phyloP scores from a whole-genome alignment of 441 rosid genomes.

The Aleurites moluccanus region DNA sequence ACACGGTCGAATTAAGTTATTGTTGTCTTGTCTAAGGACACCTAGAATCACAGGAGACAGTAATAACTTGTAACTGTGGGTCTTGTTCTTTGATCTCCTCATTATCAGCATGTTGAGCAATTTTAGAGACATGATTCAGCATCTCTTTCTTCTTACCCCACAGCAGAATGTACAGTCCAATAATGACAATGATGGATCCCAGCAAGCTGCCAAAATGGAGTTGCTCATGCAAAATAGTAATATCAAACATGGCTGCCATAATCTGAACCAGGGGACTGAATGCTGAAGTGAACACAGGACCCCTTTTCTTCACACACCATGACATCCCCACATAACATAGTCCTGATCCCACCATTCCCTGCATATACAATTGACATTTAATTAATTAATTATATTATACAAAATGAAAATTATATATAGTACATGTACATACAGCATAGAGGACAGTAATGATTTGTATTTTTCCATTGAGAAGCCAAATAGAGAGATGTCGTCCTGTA shows the following conservation, averaged over 20 bases:
- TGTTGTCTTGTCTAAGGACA: conserved; percentile 8
- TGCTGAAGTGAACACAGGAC: conserved; percentile 63
- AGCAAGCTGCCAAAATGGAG: conserved; percentile 52
- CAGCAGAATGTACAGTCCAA: conserved; percentile 60
- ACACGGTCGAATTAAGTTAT: not conserved
- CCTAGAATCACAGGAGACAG: conserved; percentile 35
- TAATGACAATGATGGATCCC: conserved; percentile 55
- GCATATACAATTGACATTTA: conserved; percentile 2
- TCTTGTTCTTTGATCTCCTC: conserved; percentile 40
- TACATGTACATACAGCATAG: conserved; percentile 41
- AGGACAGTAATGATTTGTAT: conserved; percentile 45
- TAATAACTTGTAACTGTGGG: conserved; percentile 29
- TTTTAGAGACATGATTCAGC: conserved; percentile 35
- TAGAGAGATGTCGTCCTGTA: conserved; percentile 37
- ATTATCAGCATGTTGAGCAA: conserved; percentile 33
- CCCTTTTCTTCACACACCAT: conserved; percentile 70
- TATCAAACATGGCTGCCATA: conserved; percentile 52
- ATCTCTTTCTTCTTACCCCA: conserved; percentile 68
- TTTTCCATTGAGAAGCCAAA: conserved; percentile 51
- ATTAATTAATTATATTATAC: too few species aligned
- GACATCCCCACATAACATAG: conserved; percentile 62
- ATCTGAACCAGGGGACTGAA: conserved; percentile 65
- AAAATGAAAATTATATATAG: not conserved
- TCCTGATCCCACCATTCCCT: conserved; percentile 69
- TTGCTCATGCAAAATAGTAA: conserved; percentile 53